Conservation (phyloP, 2,329 filamentous ascomycete genomes). For the Graphilbum ipis-grandicollis region DNA sequence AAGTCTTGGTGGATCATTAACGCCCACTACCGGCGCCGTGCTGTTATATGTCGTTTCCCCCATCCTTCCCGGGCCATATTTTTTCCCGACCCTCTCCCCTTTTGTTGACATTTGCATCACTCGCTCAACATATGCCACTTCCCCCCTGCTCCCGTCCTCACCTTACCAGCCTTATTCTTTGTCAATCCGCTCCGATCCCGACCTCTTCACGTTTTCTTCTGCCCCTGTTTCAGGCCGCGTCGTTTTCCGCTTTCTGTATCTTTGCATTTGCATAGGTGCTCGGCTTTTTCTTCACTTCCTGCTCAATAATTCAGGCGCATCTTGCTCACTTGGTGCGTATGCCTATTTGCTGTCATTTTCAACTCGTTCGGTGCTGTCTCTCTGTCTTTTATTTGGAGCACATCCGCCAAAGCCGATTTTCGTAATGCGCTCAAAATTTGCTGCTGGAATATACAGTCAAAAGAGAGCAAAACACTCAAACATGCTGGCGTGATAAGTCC, state of each 20-base stretch:
- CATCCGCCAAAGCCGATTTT: no score
- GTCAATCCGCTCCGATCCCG: no score
- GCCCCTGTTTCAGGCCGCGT: not conserved
- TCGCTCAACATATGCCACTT: no score
- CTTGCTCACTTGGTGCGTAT: not conserved
- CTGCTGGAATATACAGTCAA: no score
- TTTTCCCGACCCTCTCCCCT: not conserved
- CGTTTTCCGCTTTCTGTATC: not conserved
- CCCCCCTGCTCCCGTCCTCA: no score
- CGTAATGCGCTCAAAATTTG: no score
- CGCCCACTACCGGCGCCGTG: not conserved
- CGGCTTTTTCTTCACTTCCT: slow-evolving; percentile 6
- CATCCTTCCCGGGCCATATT: not conserved
- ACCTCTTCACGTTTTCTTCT: no score
- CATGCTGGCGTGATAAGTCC: no score
- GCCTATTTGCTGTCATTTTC: not conserved
- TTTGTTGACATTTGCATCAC: not conserved
- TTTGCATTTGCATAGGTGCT: slow-evolving; percentile 7
- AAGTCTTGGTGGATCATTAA: not conserved
- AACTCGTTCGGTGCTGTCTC: no score
- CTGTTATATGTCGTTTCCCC: not conserved
- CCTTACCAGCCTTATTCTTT: no score
- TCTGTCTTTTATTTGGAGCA: no score
- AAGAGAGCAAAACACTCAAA: no score
- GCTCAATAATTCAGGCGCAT: not conserved